These are phyloP conservation scores for Gamarada debralockiae DNA, from an alignment of 495 filamentous ascomycete species.

Conservation along the genomic window DNA sequence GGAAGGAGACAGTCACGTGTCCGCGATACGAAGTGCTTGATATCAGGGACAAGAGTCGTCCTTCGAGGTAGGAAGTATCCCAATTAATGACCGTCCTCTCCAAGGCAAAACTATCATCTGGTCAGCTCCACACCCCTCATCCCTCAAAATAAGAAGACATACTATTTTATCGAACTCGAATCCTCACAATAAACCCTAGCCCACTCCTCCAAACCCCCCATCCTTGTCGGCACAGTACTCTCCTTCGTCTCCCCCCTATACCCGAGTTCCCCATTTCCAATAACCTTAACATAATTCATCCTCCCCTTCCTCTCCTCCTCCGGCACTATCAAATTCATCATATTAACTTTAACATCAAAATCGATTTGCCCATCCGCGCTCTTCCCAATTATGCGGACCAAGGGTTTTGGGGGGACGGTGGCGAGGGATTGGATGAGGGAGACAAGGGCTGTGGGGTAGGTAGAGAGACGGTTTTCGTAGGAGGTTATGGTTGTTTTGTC, in stretches of 20 bases:
- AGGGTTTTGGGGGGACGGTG: conserved; percentile 47
- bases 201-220: conserved; percentile 42
- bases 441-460: conserved; percentile 36
- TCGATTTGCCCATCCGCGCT: conserved; percentile 31
- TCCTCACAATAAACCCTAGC: conserved; percentile 44
- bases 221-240: conserved; percentile 30
- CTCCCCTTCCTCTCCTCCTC: conserved; percentile 30
- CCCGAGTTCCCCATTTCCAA: conserved; percentile 42
- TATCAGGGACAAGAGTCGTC: conserved; percentile 43
- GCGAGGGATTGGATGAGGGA: conserved; percentile 41
- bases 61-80: conserved; percentile 47
- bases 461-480: conserved; percentile 35
- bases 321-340: conserved; percentile 44
- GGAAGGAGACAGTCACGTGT: conserved; percentile 44
- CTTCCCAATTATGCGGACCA: conserved; percentile 40
- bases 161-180: conserved; percentile 37
- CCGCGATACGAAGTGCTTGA: conserved; percentile 42
- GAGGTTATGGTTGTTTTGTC: conserved; percentile 44
- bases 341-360: conserved; percentile 49
- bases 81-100: conserved; percentile 47
- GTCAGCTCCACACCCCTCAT: neutral
- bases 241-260: conserved; percentile 42
- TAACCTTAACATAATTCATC: conserved; percentile 50
- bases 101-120: conserved; percentile 34
- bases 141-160: neutral